Evolutionary conservation across 73 alveolate genomes (phyloP).

Genomic region (Paramecium primaurelia): DNA sequence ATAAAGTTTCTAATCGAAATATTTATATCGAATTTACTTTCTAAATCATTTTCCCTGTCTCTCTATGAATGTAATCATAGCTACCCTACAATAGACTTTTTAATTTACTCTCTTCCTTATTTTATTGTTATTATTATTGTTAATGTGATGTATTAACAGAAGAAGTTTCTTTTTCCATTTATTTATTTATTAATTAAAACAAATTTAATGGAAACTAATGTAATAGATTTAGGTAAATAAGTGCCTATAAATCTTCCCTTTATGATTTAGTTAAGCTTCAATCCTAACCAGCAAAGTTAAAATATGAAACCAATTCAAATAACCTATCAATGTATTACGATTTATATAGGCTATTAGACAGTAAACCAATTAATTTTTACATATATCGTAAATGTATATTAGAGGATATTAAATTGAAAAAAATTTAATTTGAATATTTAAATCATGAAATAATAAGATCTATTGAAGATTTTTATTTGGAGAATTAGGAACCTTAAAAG

Average conservation of each 20-base stretch:
- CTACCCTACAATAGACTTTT: not conserved
- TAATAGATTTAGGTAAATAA: not conserved
- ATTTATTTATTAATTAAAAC: not conserved
- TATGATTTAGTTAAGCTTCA: not conserved
- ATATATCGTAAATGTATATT: not conserved
- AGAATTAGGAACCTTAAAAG: not conserved
- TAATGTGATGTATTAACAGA: not conserved
- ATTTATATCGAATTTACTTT: not conserved
- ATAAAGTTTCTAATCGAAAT: not conserved
- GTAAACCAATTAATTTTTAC: not conserved
- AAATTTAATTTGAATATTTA: not conserved
- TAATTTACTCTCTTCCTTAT: slow-evolving; percentile 28
- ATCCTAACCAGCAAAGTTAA: not conserved
- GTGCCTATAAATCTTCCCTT: not conserved
- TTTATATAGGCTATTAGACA: not conserved
- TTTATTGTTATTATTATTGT: not conserved
- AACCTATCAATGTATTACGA: not conserved
- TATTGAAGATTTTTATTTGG: not conserved
- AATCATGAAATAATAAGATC: too few species aligned
- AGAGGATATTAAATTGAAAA: not conserved
- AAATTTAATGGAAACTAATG: not conserved
- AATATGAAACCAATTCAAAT: not conserved
- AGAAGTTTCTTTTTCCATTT: slow-evolving; percentile 4
- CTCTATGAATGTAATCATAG: slow-evolving; percentile 35
- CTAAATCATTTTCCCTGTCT: slow-evolving; percentile 17